phyloP scores from a whole-genome alignment of 441 rosid genomes.

The Croton laevigatus region DNA sequence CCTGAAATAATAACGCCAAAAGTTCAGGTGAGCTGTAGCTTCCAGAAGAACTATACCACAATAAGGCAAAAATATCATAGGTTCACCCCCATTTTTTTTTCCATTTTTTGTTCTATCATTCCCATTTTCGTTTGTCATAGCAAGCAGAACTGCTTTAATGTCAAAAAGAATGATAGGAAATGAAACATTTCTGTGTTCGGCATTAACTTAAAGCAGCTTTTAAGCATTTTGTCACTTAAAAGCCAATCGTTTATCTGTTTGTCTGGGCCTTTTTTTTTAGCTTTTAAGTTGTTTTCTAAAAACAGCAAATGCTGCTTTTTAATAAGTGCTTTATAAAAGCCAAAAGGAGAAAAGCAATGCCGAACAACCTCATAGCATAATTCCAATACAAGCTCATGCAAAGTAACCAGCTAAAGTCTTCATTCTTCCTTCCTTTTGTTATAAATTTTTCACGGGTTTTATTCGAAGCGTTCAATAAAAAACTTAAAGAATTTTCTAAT shows the following conservation, averaged over 20 bases:
- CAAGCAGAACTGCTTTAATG: neutral
- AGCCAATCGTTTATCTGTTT: too few relatives aligned
- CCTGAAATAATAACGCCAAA: constrained; percentile 36
- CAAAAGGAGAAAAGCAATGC: too few relatives aligned
- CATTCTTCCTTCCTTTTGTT: neutral
- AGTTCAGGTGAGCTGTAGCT: neutral
- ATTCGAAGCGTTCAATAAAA: neutral
- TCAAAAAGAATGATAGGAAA: neutral
- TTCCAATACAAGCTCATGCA: neutral
- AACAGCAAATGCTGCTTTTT: too few relatives aligned
- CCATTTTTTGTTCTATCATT: neutral
- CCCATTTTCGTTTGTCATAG: neutral
- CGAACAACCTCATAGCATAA: neutral
- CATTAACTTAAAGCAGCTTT: too few relatives aligned
- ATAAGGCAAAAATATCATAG: neutral
- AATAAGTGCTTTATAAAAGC: too few relatives aligned
- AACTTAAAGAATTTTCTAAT: neutral
- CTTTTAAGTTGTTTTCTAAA: too few relatives aligned
- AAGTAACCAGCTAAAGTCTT: neutral
- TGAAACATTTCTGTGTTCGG: neutral
- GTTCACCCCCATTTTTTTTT: neutral
- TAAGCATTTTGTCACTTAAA: too few relatives aligned
- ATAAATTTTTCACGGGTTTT: neutral
- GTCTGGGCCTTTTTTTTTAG: too few relatives aligned
- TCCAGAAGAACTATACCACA: neutral